Conservation (phyloP, 352 stramenopile genomes). For the Thalassiosira mediterranea region DNA sequence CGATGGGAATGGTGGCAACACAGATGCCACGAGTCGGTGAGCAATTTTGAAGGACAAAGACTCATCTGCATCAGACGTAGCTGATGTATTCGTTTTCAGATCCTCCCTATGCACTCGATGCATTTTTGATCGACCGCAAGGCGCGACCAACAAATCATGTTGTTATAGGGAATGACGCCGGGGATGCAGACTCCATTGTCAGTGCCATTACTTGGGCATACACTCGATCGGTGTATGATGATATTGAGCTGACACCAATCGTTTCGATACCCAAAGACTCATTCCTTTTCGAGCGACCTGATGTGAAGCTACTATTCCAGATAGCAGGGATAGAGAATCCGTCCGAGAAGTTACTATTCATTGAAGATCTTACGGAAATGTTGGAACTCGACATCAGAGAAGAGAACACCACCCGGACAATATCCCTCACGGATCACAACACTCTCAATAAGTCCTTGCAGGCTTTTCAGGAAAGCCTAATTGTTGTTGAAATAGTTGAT, state of each 20-base stretch:
- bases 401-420: neutral
- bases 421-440: slow-evolving; percentile 57
- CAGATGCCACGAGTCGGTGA: slow-evolving; percentile 17
- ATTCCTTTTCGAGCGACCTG: slow-evolving; percentile 49
- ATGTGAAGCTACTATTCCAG: slow-evolving; percentile 45
- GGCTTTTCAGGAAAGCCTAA: slow-evolving; percentile 20
- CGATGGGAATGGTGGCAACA: too few relatives aligned
- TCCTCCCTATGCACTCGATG: slow-evolving; percentile 8
- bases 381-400: slow-evolving; percentile 3
- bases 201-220: slow-evolving; percentile 52
- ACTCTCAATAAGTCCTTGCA: slow-evolving; percentile 40
- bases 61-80: too few relatives aligned
- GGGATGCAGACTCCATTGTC: slow-evolving; percentile 54
- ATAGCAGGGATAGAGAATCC: slow-evolving; percentile 37
- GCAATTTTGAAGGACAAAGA: too few relatives aligned
- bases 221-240: slow-evolving; percentile 34
- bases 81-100: slow-evolving; percentile 2
- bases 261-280: slow-evolving; percentile 58
- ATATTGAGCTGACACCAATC: slow-evolving; percentile 47
- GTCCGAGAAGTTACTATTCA: slow-evolving; percentile 42
- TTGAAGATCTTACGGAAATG: slow-evolving; percentile 46
- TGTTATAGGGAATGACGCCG: slow-evolving; percentile 56
- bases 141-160: slow-evolving; percentile 34
- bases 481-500: slow-evolving; percentile 54
- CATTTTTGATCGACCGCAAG: slow-evolving; percentile 42